Evolutionary conservation across 352 stramenopile genomes (phyloP).

Genomic region (Phytophthora europaea): DNA sequence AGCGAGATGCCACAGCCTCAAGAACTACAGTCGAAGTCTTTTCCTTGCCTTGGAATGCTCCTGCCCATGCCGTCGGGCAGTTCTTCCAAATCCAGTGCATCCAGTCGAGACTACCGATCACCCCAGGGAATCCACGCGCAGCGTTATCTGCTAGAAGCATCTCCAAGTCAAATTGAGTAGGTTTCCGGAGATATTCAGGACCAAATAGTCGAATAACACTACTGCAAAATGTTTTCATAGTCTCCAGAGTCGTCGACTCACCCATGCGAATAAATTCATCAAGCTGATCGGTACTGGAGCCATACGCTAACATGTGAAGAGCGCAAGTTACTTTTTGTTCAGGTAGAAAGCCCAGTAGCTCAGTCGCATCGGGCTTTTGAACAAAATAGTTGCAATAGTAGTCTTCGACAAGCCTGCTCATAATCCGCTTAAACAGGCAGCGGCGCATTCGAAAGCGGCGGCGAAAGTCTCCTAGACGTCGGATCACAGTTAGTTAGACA

Average conservation of each 20-base stretch:
- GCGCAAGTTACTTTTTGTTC: neutral
- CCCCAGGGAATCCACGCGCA: constrained; percentile 3
- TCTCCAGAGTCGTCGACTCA: constrained; percentile 4
- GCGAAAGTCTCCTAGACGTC: no score
- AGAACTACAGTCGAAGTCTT: no score
- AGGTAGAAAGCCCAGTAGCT: neutral
- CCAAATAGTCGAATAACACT: neutral
- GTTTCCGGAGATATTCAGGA: constrained; percentile 3
- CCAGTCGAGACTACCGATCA: constrained; percentile 19
- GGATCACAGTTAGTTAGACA: no score
- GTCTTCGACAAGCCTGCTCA: neutral
- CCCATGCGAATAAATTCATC: constrained; percentile 12
- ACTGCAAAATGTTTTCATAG: neutral
- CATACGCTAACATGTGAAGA: neutral
- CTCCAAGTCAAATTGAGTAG: neutral
- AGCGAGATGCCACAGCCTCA: no score
- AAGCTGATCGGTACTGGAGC: neutral
- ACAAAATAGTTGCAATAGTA: neutral
- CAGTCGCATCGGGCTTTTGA: neutral
- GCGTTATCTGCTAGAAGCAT: neutral
- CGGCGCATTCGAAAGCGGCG: no score
- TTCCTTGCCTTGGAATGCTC: no score
- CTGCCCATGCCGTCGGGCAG: constrained; percentile 13
- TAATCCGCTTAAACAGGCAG: no score
- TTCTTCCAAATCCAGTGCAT: constrained; percentile 21